These are phyloP conservation scores for Colletotrichum destructivum DNA, from an alignment of 2,329 filamentous ascomycete species.

Conservation along the genomic window DNA sequence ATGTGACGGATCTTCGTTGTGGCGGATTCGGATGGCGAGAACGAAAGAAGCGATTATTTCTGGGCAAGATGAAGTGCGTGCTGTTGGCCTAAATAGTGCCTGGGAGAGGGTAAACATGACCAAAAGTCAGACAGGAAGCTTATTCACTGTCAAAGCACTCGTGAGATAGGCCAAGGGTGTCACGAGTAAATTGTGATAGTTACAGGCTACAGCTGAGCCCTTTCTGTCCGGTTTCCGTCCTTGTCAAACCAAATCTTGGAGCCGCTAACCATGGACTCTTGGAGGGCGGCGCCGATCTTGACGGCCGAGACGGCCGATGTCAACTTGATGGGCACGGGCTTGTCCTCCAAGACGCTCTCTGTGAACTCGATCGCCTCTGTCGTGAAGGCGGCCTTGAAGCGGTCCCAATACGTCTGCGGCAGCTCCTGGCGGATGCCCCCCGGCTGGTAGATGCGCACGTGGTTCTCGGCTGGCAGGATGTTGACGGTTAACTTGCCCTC, in stretches of 20 bases:
- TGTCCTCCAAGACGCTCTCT: constrained; percentile 69
- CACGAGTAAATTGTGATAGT: neutral
- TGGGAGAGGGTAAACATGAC: neutral
- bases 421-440: constrained; percentile 71
- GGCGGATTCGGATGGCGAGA: too few species aligned
- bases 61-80: neutral
- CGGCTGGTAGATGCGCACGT: constrained; percentile 69
- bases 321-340: constrained; percentile 69
- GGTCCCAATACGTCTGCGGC: constrained; percentile 73
- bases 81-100: neutral
- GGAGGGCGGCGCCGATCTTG: constrained; percentile 72
- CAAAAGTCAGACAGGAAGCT: too few species aligned
- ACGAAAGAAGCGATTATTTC: too few species aligned
- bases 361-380: constrained; percentile 76
- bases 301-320: constrained; percentile 71
- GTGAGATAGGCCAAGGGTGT: neutral
- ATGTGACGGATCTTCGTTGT: too few species aligned
- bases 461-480: constrained; percentile 67
- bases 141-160: too few species aligned
- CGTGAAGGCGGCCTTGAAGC: constrained; percentile 76
- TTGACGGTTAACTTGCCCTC: constrained; percentile 76
- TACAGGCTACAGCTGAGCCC: constrained; percentile 16
- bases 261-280: constrained; percentile 69
- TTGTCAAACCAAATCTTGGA: constrained; percentile 73
- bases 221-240: constrained; percentile 41